Base-by-base conservation (phyloP, 331 rosid species). In the Dryas integrifolia region DNA sequence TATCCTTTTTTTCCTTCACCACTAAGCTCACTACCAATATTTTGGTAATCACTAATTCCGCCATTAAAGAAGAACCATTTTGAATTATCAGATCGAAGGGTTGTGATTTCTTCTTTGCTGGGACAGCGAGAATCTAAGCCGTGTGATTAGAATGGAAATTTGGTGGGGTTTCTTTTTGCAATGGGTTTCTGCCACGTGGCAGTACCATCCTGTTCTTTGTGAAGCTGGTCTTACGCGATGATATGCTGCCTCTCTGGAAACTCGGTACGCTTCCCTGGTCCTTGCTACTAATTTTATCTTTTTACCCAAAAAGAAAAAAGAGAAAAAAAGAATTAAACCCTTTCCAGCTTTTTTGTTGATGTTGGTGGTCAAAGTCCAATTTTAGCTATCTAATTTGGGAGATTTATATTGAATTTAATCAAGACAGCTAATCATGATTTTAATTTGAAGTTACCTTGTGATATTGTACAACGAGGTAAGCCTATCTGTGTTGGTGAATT, bases 351-450 rank as follows among this genome's bases (percentile, higher is more conserved):
- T 21, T 56, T 43, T 43, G 44, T 70, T 5, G 75, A 65, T 65
- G 15, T 10, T 49, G 82, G 82, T 78, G 78, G 82, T 78, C 74
- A 78, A 64, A 65, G 16, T 70, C 70, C 64, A 49, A 58, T 46
- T 69, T 45, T 46, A 21, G 58, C n/a, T 38, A 6, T 30, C 64
- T 55, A 30, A 55, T 53, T 74, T 43, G 13, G 56, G 30, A 9
- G 30, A 21, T 6, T 0, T 9, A n/a, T 44, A 57, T 6, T 57
- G 30, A 40, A 40, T 18, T 6, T 60, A 69, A 69, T 59, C 80
- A 43, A 21, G 21, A 78, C 74, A 66, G 65, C 70, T 66, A 78
- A 66, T 72, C 24, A 18, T n/a, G n/a, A 41, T 44, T 48, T 56
- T 65, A 46, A 41, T 26, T 13, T 67, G 45, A 35, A 51, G 46